phyloP scores from a whole-genome alignment of 805 yeast genomes.

The Candida xiaguanensis region DNA sequence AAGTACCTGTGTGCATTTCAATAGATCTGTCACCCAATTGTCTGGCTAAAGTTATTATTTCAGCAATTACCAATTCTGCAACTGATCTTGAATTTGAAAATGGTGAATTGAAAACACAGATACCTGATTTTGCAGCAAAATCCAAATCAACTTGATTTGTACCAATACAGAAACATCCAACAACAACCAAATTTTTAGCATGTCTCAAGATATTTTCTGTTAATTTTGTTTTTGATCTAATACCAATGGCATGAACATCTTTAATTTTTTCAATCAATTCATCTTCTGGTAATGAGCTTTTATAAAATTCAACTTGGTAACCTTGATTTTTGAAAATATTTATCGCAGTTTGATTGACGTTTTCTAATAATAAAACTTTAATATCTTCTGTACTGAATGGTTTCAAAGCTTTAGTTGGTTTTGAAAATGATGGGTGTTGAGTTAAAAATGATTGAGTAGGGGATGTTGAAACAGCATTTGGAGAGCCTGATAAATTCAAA shows the following conservation, averaged over 20 bases:
- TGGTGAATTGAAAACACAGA: conserved; percentile 97
- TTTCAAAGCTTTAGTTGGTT: conserved; percentile 68
- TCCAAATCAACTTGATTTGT: conserved; percentile 96
- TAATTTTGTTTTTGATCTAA: conserved; percentile 93
- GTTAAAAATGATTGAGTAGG: conserved; percentile 74
- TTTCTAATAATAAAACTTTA: conserved; percentile 85
- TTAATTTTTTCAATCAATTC: conserved; percentile 91
- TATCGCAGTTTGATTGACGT: conserved; percentile 90
- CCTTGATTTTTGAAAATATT: conserved; percentile 85
- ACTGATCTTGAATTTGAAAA: conserved; percentile 98
- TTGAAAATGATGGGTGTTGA: conserved; percentile 43
- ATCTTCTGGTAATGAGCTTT: conserved; percentile 84
- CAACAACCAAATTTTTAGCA: conserved; percentile 83
- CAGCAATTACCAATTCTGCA: conserved; percentile 95
- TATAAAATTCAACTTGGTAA: conserved; percentile 93
- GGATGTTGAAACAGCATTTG: conserved; percentile 77
- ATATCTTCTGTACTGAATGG: conserved; percentile 96
- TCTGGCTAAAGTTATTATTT: conserved; percentile 89
- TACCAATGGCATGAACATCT: conserved; percentile 95
- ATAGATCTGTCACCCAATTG: conserved; percentile 95
- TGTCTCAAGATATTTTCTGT: conserved; percentile 73
- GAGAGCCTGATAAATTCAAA: conserved; percentile 51
- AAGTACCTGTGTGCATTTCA: conserved; percentile 92
- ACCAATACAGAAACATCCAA: conserved; percentile 99
- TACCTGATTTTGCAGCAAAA: conserved; percentile 86